Base-by-base conservation (phyloP, 2,329 filamentous ascomycete genomes). In the Alternaria novae-zelandiae region DNA sequence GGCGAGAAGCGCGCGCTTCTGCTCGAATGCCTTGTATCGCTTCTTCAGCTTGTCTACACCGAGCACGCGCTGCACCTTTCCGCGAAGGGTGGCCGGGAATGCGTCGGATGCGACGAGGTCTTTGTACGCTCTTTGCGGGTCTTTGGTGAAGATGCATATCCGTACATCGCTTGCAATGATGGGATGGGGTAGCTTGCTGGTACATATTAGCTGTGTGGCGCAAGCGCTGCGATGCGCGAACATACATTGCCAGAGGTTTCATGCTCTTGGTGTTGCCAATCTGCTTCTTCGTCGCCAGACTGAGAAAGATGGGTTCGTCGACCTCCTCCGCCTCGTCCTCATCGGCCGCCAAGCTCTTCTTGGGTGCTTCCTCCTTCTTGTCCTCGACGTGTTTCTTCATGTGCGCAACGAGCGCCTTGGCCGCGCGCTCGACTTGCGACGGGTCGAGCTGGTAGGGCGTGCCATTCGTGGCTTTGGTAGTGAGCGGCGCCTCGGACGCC, bases 1-100 rank as follows among this genome's bases (percentile, higher is more conserved):
- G 47, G 89, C 84, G 66, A 91, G 87, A 36, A 99, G 87, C 80
- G 96, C 93, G 68, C 96, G 87, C 68, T 78, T 77, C 50, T 89
- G 89, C 83, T 99, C 96, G 82, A 93, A 99, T 65, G 91, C 88
- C 84, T 91, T 90, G 86, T 91, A 97, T 83, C 96, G 95, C 72
- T 90, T 87, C 83, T 95, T 95, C 72, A 99, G 85, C 81, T 98
- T 97, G 73, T 87, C 86, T 70, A 94, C 83, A 73, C 94, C 93
- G 74, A 98, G 90, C 49, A 99, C 86, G 2, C 86, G 82, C 56
- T 80, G 79, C 54, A 87, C 82, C 55, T 83, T 83, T 65, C 80
- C 77, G 51, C 82, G 79, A 12, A 87, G 75, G 15, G 83, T 80
- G 2, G 80, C 72, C 25, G 87, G 83, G 74, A 84, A 86, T 41